These are phyloP conservation scores for Ophiostoma populinum DNA, from an alignment of 2,329 filamentous ascomycete species.

Conservation along the genomic window DNA sequence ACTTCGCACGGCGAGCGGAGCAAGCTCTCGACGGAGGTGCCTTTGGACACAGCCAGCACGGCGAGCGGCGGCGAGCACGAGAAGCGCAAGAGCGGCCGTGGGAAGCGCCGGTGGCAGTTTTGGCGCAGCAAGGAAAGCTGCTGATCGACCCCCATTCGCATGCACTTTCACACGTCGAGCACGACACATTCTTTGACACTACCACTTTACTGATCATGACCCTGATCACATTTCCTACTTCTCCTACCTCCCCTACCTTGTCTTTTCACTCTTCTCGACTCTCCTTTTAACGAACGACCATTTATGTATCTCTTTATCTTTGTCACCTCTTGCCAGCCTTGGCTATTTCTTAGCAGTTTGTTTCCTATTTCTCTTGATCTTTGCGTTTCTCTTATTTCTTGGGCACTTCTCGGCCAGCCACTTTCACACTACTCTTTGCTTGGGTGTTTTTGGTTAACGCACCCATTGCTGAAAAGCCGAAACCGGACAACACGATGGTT, in stretches of 20 bases:
- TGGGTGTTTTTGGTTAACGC: too few relatives aligned
- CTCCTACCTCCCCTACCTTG: not conserved
- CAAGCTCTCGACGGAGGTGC: conserved; percentile 55
- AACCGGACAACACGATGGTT: too few relatives aligned
- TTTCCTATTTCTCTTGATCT: not conserved
- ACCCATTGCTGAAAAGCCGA: too few relatives aligned
- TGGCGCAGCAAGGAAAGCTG: conserved; percentile 44
- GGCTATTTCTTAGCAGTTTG: not conserved
- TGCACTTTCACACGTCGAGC: not conserved
- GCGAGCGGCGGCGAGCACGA: conserved; percentile 23
- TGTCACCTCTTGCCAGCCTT: not conserved
- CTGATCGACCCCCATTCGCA: not conserved
- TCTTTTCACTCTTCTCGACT: not conserved
- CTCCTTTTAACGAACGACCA: conserved; percentile 8
- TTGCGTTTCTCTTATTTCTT: not conserved
- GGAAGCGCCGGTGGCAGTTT: conserved; percentile 58
- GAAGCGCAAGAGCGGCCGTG: conserved; percentile 43
- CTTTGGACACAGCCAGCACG: conserved; percentile 23
- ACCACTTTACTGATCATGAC: not conserved
- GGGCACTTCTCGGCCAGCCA: too few relatives aligned
- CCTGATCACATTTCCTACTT: not conserved
- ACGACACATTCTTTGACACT: not conserved
- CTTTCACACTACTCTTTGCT: too few relatives aligned
- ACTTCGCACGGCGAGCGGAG: conserved; percentile 58
- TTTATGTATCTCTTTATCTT: conserved; percentile 6